Evolutionary conservation across 495 filamentous ascomycete genomes (phyloP).

Genomic region (Podospora tetraspora): DNA sequence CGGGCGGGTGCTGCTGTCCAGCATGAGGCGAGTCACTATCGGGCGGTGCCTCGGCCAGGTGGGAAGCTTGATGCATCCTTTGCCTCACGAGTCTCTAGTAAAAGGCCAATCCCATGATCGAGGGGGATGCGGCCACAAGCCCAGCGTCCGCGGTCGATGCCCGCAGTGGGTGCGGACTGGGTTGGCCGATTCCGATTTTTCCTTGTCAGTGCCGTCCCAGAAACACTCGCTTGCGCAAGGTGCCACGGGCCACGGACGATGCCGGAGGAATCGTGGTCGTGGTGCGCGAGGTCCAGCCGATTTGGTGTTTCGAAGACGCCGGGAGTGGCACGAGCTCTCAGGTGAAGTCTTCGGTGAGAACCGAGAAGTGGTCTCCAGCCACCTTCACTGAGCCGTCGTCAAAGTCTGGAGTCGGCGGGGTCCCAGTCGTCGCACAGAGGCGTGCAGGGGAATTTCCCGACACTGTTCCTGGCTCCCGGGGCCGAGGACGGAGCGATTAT

Average conservation of each 20-base stretch:
- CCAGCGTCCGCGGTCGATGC: constrained; percentile 1
- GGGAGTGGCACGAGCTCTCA: constrained; percentile 6
- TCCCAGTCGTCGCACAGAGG: not conserved
- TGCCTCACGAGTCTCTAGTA: constrained; percentile 19
- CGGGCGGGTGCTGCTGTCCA: constrained; percentile 20
- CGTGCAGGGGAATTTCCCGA: not conserved
- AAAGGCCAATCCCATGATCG: constrained; percentile 25
- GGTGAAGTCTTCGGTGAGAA: constrained; percentile 14
- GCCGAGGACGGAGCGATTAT: not conserved
- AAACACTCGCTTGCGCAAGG: constrained; percentile 3
- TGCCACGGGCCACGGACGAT: constrained; percentile 14
- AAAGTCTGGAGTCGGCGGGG: not conserved
- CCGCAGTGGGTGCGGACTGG: not conserved
- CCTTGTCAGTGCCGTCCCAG: not conserved
- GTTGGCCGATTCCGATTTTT: not conserved
- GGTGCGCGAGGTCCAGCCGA: not conserved
- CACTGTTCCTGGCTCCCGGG: not conserved
- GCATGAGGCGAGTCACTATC: constrained; percentile 38
- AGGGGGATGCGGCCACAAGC: constrained; percentile 10
- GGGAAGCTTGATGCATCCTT: constrained; percentile 42
- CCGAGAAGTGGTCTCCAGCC: not conserved
- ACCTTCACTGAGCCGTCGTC: not conserved
- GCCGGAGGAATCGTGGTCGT: constrained; percentile 6
- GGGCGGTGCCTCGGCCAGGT: constrained; percentile 40
- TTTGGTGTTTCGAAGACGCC: constrained; percentile 1